Evolutionary conservation across 805 yeast species (phyloP), one percentile per base, ranked within the genome.

Genomic region (Candida schatavii): DNA sequence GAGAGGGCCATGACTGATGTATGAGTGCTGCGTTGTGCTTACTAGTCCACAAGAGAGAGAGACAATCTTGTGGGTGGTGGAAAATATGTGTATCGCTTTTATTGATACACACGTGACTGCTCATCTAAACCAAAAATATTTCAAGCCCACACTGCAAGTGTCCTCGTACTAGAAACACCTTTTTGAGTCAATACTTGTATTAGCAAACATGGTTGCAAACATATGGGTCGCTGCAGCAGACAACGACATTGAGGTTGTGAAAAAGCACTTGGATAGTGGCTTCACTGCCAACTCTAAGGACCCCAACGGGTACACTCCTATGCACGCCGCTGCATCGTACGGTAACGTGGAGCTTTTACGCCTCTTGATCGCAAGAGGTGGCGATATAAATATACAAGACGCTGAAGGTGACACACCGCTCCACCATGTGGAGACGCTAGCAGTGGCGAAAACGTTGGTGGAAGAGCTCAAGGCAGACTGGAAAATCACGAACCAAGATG

Each of bases 171-270:
- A n/a, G n/a, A n/a, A n/a, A n/a, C n/a, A n/a, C n/a, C n/a, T n/a
- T n/a, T n/a, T n/a, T n/a, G n/a, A n/a, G n/a, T n/a, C n/a, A n/a
- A n/a, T n/a, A n/a, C n/a, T n/a, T n/a, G n/a, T n/a, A n/a, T n/a
- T n/a, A n/a, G n/a, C n/a, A n/a, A n/a, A 15, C 13, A 69, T 68
- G 74, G 68, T 58, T 21, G 46, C 77, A 50, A 91, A 93, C 63
- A 80, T 93, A 45, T 93, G 99, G 99, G 80, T 87, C 5, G 96
- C 97, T 3, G 91, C 97, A 4, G 86, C 97, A 15, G 99, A 93
- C 58, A 84, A 88, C 52, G 78, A 83, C 46, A 44, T 75, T 3
- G 73, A 67, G 2, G 54, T 72, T 5, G 96, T 93, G 5, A 76
- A 81, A 47, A 48, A 70, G 11, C 67, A 71, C 40, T 64, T 93